Conservation (phyloP, 2,329 filamentous ascomycete species). For the Phyllachora maydis region DNA sequence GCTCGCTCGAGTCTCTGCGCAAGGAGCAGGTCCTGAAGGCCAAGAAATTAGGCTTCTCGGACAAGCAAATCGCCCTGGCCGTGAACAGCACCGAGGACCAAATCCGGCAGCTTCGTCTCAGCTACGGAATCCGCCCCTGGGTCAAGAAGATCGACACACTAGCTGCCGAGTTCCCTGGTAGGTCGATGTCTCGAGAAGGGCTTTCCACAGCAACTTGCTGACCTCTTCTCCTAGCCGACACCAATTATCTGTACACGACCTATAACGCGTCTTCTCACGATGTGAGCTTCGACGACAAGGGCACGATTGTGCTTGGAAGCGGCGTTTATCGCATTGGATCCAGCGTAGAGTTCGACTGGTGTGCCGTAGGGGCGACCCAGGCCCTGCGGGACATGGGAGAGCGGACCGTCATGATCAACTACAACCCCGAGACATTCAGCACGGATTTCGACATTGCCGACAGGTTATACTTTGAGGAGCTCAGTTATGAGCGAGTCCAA, state of each 20-base stretch:
- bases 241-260: constrained; percentile 93
- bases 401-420: constrained; percentile 97
- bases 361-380: constrained; percentile 74
- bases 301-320: constrained; percentile 72
- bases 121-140: constrained; percentile 80
- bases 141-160: constrained; percentile 98
- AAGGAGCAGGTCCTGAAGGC: constrained; percentile 76
- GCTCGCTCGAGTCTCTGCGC: constrained; percentile 65
- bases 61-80: constrained; percentile 78
- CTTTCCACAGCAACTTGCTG: no score
- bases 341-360: constrained; percentile 98
- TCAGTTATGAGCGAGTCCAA: constrained; percentile 95
- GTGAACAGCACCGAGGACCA: constrained; percentile 76
- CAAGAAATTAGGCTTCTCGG: constrained; percentile 96
- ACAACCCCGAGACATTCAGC: constrained; percentile 59
- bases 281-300: constrained; percentile 82
- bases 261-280: constrained; percentile 94
- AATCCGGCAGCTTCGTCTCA: constrained; percentile 65
- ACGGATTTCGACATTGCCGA: constrained; percentile 86
- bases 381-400: constrained; percentile 72
- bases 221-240: no score
- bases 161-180: constrained; percentile 88
- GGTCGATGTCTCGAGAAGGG: no score
- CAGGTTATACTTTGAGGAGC: constrained; percentile 87
- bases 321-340: constrained; percentile 96